phyloP scores from a whole-genome alignment of 2,329 filamentous ascomycete species.

The Monosporascus sp. region DNA sequence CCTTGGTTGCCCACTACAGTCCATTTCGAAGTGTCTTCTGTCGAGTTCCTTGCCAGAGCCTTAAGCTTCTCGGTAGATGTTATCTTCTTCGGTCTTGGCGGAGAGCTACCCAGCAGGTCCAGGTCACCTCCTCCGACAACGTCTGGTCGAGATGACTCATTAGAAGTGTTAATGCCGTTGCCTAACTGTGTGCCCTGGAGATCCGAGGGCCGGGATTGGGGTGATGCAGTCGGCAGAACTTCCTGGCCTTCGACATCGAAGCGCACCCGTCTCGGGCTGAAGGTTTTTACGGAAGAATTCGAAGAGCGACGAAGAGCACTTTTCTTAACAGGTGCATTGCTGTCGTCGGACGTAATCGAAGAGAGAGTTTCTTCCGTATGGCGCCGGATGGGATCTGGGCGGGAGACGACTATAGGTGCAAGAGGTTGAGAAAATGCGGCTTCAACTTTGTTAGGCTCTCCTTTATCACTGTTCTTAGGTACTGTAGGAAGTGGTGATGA shows the following conservation, averaged over 20 bases:
- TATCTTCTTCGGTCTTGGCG: slow-evolving; percentile 44
- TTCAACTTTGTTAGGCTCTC: slow-evolving; percentile 23
- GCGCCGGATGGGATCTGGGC: slow-evolving; percentile 33
- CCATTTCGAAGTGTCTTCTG: slow-evolving; percentile 49
- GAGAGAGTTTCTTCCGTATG: slow-evolving; percentile 44
- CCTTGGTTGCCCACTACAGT: slow-evolving; percentile 35
- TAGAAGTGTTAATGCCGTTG: slow-evolving; percentile 16
- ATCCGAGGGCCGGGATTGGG: slow-evolving; percentile 30
- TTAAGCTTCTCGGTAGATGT: slow-evolving; percentile 51
- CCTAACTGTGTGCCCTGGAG: slow-evolving; percentile 28
- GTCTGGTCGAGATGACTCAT: slow-evolving; percentile 15
- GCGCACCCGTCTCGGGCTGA: slow-evolving; percentile 56
- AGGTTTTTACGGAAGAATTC: slow-evolving; percentile 42
- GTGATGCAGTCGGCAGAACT: slow-evolving; percentile 55
- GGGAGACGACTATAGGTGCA: slow-evolving; percentile 14
- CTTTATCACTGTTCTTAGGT: slow-evolving; percentile 20
- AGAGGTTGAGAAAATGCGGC: slow-evolving; percentile 11
- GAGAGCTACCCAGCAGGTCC: slow-evolving; percentile 25
- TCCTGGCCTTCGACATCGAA: slow-evolving; percentile 57
- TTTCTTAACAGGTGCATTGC: slow-evolving; percentile 43
- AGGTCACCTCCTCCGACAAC: slow-evolving; percentile 30
- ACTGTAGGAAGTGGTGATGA: slow-evolving; percentile 8
- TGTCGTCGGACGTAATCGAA: slow-evolving; percentile 48
- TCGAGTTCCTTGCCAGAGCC: slow-evolving; percentile 44
- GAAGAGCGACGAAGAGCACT: slow-evolving; percentile 55